phyloP scores from a whole-genome alignment of 495 filamentous ascomycete genomes.

The Trichocladium antarcticum region DNA sequence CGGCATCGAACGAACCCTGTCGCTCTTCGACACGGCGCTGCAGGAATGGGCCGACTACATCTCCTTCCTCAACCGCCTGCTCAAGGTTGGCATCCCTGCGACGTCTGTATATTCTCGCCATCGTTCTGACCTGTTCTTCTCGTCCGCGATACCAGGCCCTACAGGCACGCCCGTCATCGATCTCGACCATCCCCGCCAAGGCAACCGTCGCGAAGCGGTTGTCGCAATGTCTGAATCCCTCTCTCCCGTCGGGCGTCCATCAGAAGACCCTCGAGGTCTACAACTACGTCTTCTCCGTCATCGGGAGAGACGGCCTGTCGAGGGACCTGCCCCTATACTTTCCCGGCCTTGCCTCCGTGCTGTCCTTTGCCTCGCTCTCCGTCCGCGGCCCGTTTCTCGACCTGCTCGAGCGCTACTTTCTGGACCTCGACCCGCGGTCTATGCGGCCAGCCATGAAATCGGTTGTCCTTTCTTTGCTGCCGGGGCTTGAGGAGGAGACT shows the following conservation, averaged over 20 bases:
- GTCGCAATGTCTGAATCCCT: conserved; percentile 88
- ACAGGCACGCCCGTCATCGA: conserved; percentile 67
- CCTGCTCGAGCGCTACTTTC: conserved; percentile 68
- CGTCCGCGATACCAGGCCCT: conserved; percentile 51
- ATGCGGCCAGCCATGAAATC: conserved; percentile 83
- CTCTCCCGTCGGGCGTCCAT: conserved; percentile 92
- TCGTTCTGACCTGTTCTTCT: conserved; percentile 11
- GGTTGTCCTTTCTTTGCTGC: conserved; percentile 72
- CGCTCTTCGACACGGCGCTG: conserved; percentile 81
- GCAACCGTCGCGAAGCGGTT: conserved; percentile 75
- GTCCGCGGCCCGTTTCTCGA: conserved; percentile 74
- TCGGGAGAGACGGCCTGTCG: conserved; percentile 64
- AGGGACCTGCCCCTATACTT: conserved; percentile 77
- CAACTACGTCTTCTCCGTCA: conserved; percentile 67
- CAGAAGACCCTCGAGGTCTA: conserved; percentile 96
- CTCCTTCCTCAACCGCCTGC: conserved; percentile 79
- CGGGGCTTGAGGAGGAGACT: conserved; percentile 88
- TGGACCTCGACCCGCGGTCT: conserved; percentile 54
- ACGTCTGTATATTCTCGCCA: background rate
- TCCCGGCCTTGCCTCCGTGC: conserved; percentile 73
- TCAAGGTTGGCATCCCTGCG: conserved; percentile 53
- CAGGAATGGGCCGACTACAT: conserved; percentile 99
- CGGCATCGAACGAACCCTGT: conserved; percentile 74
- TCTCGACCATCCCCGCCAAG: conserved; percentile 70
- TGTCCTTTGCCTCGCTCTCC: conserved; percentile 87